Evolutionary conservation across 1,284 basidiomycete species (phyloP).

Genomic region (Trichosporon asahii): DNA sequence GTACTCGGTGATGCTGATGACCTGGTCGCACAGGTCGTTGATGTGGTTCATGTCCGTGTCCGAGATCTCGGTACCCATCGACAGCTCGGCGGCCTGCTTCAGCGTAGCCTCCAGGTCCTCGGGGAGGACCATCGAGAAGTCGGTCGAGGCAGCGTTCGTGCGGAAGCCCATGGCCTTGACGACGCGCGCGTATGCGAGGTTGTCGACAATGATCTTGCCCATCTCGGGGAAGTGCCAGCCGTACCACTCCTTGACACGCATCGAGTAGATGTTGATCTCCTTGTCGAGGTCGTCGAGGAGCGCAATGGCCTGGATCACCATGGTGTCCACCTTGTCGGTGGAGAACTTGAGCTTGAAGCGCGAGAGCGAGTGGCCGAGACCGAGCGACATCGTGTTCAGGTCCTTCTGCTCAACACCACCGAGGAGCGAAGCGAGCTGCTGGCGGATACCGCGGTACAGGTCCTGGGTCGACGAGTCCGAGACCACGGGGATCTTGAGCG

Average conservation of each 20-base stretch:
- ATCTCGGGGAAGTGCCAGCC: slow-evolving; percentile 99
- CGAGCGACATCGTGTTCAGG: slow-evolving; percentile 93
- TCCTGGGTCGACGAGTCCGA: slow-evolving; percentile 67
- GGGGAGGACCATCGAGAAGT: slow-evolving; percentile 84
- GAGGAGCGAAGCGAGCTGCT: slow-evolving; percentile 79
- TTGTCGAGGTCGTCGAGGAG: slow-evolving; percentile 97
- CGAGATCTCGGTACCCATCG: slow-evolving; percentile 98
- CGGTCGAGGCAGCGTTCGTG: slow-evolving; percentile 81
- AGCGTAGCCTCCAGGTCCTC: slow-evolving; percentile 89
- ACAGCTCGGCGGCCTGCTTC: slow-evolving; percentile 89
- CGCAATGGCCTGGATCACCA: slow-evolving; percentile 99
- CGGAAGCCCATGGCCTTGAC: slow-evolving; percentile 89
- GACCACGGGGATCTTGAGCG: slow-evolving; percentile 84
- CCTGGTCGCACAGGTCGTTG: slow-evolving; percentile 91
- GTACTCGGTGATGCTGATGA: slow-evolving; percentile 92
- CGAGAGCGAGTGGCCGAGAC: slow-evolving; percentile 92
- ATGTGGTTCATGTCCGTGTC: slow-evolving; percentile 94
- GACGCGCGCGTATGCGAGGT: slow-evolving; percentile 91
- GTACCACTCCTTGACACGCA: slow-evolving; percentile 99
- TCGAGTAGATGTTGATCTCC: slow-evolving; percentile 98
- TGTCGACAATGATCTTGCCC: slow-evolving; percentile 97
- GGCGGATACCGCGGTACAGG: slow-evolving; percentile 92
- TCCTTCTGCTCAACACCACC: slow-evolving; percentile 92
- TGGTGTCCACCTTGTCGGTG: slow-evolving; percentile 98
- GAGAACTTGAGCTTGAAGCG: slow-evolving; percentile 99